Conservation (phyloP, 2,329 filamentous ascomycete species). For the Cladosporium sp. region DNA sequence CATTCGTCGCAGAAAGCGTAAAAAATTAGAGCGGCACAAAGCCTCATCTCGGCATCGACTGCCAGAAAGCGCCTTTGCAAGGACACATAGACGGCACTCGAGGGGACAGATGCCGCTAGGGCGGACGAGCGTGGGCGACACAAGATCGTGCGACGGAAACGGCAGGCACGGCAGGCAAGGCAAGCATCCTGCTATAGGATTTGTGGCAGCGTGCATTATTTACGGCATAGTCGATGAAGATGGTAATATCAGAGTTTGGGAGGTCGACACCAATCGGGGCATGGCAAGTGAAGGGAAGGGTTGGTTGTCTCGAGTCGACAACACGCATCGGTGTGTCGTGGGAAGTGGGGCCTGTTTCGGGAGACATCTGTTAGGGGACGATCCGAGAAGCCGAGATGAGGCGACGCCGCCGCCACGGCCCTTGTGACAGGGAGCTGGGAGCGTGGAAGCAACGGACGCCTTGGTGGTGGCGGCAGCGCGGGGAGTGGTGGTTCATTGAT, state of each 20-base stretch:
- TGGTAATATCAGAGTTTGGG: slow-evolving; percentile 3
- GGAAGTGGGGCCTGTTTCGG: slow-evolving; percentile 19
- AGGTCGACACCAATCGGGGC: slow-evolving; percentile 13
- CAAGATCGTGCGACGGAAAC: slow-evolving; percentile 1
- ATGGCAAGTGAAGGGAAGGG: not conserved
- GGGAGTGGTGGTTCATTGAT: not conserved
- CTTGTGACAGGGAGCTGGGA: slow-evolving; percentile 20
- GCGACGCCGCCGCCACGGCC: slow-evolving; percentile 10
- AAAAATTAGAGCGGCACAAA: not conserved
- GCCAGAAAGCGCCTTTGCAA: slow-evolving; percentile 3
- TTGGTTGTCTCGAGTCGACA: slow-evolving; percentile 14
- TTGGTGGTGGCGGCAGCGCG: slow-evolving; percentile 15
- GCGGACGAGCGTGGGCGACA: not conserved
- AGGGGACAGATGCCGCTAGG: not conserved
- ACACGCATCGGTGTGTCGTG: slow-evolving; percentile 16
- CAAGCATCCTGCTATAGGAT: not conserved
- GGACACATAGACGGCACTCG: slow-evolving; percentile 3
- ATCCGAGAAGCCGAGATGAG: slow-evolving; percentile 17
- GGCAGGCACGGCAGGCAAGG: not conserved
- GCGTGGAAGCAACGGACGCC: not conserved
- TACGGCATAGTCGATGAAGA: slow-evolving; percentile 7
- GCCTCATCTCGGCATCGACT: slow-evolving; percentile 13
- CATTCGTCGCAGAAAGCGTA: not conserved
- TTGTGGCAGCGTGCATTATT: not conserved
- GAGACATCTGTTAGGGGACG: slow-evolving; percentile 13